These are phyloP conservation scores for Mortierella sp. DNA, from an alignment of 371 early-diverging fungal genomes.

Conservation along the genomic window DNA sequence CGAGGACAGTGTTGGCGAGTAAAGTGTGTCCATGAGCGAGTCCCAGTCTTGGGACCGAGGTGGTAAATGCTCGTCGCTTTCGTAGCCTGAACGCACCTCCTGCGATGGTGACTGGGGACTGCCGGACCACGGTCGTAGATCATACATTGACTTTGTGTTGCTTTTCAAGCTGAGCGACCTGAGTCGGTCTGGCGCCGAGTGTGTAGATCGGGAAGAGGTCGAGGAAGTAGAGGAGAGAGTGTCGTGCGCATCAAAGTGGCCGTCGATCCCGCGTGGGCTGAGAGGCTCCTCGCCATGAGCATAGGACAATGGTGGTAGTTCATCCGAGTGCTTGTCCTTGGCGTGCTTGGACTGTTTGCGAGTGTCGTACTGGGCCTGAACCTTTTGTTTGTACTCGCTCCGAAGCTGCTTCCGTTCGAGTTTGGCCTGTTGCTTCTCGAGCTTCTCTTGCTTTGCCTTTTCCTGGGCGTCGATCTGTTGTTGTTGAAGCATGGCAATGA, in stretches of 20 bases:
- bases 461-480: conserved; percentile 48
- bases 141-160: conserved; percentile 44
- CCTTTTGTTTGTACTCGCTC: conserved; percentile 26
- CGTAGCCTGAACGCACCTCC: conserved; percentile 25
- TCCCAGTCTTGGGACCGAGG: conserved; percentile 40
- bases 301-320: conserved; percentile 12
- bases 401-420: conserved; percentile 31
- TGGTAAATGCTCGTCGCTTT: conserved; percentile 30
- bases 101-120: conserved; percentile 15
- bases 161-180: conserved; percentile 43
- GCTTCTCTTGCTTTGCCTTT: conserved; percentile 32
- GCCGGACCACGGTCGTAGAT: conserved; percentile 32
- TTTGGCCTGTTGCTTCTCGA: conserved; percentile 35
- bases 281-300: background rate
- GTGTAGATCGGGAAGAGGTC: conserved; percentile 16
- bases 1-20: conserved; percentile 30
- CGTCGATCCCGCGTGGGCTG: background rate
- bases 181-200: conserved; percentile 11
- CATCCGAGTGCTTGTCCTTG: conserved; percentile 11
- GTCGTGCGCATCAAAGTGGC: too few species aligned
- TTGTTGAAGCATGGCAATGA: conserved; percentile 30
- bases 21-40: conserved; percentile 38
- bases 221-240: conserved; percentile 16
- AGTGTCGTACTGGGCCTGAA: conserved; percentile 15
- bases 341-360: background rate